Percentiles rank a stretch among this genome's conserved stretches.
phyloP scores from a whole-genome alignment of 2,329 filamentous ascomycete species.

The Amauroascus niger region DNA sequence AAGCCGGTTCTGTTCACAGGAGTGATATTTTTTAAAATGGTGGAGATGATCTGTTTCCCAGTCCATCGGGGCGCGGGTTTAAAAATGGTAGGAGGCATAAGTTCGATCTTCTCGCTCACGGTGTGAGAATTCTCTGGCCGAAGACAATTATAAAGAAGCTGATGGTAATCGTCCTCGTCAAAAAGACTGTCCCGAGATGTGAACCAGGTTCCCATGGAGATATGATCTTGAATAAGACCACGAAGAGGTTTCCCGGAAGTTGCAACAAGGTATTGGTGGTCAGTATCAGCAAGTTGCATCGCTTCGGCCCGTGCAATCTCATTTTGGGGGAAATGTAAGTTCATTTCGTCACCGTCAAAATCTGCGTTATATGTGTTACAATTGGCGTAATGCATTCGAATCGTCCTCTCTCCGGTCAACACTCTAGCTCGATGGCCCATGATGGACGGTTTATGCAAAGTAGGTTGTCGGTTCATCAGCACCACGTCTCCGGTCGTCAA shows the following conservation, averaged over 20 bases:
- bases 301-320: slow-evolving; percentile 90
- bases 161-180: slow-evolving; percentile 75
- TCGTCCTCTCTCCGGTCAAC: slow-evolving; percentile 86
- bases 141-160: slow-evolving; percentile 83
- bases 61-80: slow-evolving; percentile 82
- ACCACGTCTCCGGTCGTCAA: slow-evolving; percentile 95
- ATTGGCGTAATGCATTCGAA: slow-evolving; percentile 99
- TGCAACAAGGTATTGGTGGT: slow-evolving; percentile 91
- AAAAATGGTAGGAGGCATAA: slow-evolving; percentile 68
- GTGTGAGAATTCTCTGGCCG: slow-evolving; percentile 87
- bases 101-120: slow-evolving; percentile 67
- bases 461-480: slow-evolving; percentile 97
- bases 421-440: slow-evolving; percentile 95
- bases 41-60: slow-evolving; percentile 90
- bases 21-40: slow-evolving; percentile 83
- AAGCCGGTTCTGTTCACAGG: slow-evolving; percentile 66
- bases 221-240: slow-evolving; percentile 96
- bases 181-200: slow-evolving; percentile 91
- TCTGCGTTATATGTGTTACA: slow-evolving; percentile 99
- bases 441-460: slow-evolving; percentile 95
- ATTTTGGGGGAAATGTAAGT: slow-evolving; percentile 99
- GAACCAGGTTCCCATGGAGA: slow-evolving; percentile 84
- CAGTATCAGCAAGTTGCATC: slow-evolving; percentile 84
- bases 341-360: slow-evolving; percentile 99
- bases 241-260: slow-evolving; percentile 88